Evolutionary conservation across 2,329 filamentous ascomycete genomes (phyloP).

Genomic region (Aschersonia sp.): DNA sequence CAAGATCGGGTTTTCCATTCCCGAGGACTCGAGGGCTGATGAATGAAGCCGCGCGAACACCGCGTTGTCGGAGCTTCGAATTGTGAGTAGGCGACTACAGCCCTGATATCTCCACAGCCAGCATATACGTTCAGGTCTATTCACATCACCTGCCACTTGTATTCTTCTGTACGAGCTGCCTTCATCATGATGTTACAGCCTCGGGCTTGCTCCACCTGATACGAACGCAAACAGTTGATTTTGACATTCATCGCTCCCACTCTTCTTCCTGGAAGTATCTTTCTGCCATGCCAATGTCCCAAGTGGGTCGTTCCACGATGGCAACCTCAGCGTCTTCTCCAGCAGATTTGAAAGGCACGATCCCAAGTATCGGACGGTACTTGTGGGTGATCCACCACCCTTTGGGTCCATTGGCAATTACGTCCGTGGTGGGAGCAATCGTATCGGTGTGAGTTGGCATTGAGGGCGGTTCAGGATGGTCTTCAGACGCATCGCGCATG

Average conservation of each 20-base stretch:
- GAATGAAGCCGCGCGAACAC: too few relatives aligned
- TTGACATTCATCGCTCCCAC: constrained; percentile 23
- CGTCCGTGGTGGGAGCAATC: constrained; percentile 3
- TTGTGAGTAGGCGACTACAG: too few relatives aligned
- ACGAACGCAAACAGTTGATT: too few relatives aligned
- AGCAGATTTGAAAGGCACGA: constrained; percentile 30
- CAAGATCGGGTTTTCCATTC: too few relatives aligned
- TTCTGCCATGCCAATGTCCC: constrained; percentile 65
- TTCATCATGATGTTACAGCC: too few relatives aligned
- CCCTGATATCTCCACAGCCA: too few relatives aligned
- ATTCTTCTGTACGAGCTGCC: too few relatives aligned
- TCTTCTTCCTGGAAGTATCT: constrained; percentile 49
- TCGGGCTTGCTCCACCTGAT: too few relatives aligned
- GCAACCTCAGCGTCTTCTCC: constrained; percentile 56
- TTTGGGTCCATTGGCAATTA: constrained; percentile 13
- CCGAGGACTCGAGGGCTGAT: too few relatives aligned
- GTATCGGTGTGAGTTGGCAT: constrained; percentile 8
- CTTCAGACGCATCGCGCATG: constrained; percentile 18
- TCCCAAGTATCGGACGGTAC: constrained; percentile 82
- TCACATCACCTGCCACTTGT: too few relatives aligned
- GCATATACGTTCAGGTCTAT: too few relatives aligned
- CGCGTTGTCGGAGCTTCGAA: too few relatives aligned
- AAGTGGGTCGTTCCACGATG: constrained; percentile 72
- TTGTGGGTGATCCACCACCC: constrained; percentile 75
- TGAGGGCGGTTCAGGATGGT: constrained; percentile 20